Evolutionary conservation across 768 basidiomycete species (phyloP).

Genomic region (Termitomyces heimii): DNA sequence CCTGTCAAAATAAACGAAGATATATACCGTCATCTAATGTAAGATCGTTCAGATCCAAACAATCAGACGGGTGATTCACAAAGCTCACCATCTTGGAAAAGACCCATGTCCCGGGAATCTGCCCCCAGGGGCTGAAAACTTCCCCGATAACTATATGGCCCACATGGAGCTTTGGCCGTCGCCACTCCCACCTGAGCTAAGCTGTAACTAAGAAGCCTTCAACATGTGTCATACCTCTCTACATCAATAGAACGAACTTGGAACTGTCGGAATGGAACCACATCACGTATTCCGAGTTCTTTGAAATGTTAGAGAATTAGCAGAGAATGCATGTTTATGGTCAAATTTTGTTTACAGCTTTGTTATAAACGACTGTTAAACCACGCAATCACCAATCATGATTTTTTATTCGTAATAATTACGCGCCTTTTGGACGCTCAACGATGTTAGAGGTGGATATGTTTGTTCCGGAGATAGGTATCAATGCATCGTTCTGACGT

Average conservation of each 20-base stretch:
- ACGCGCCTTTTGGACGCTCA: constrained; percentile 54
- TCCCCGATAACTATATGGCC: constrained; percentile 50
- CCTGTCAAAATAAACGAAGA: not conserved
- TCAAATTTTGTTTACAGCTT: constrained; percentile 24
- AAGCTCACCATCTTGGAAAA: constrained; percentile 39
- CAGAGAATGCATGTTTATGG: not conserved
- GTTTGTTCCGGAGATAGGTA: constrained; percentile 45
- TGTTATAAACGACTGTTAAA: constrained; percentile 45
- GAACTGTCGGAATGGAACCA: constrained; percentile 66
- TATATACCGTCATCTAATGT: constrained; percentile 33
- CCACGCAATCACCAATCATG: not conserved
- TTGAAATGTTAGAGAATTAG: not conserved
- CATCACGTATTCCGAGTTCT: constrained; percentile 64
- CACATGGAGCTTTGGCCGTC: constrained; percentile 51
- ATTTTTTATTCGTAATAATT: not conserved
- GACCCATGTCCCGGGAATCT: constrained; percentile 53
- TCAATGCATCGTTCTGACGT: constrained; percentile 53
- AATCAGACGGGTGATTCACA: not conserved
- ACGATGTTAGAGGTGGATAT: constrained; percentile 55
- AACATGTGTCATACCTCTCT: not conserved
- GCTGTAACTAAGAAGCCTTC: constrained; percentile 38
- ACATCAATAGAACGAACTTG: constrained; percentile 29
- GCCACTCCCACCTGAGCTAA: constrained; percentile 62
- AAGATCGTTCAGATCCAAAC: not conserved
- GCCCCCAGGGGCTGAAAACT: constrained; percentile 54